Evolutionary conservation across 495 filamentous ascomycete genomes (phyloP), one percentile per base, ranked within the genome.

Genomic region (Penicilliopsis zonata): DNA sequence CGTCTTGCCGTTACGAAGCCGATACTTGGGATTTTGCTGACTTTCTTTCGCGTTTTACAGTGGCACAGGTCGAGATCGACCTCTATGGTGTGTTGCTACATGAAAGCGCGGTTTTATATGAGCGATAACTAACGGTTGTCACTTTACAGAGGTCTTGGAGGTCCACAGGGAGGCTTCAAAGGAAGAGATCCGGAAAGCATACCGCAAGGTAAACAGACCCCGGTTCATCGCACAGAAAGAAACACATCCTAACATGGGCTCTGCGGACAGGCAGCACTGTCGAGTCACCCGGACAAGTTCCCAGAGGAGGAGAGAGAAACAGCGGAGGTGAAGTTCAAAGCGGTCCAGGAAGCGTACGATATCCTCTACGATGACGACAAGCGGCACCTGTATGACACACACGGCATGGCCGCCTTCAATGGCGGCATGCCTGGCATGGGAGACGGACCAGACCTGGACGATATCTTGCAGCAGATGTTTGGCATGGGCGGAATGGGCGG

Each of bases 301-400:
- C 69, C 86, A 42, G 83, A 92, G 59, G 71, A 76, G 16, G 77
- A 88, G 43, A 80, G 90, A 33, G 80, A 70, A 38, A 75, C 74
- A 32, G 85, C 90, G 20, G 88, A 94, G 46, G 67, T 79, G 44
- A 83, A 75, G 38, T 98, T 98, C 72, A 96, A 96, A 59, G 60
- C 72, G 29, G 75, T 94, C 26, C 84, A 80, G 30, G 79, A 90
- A 63, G 90, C 90, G 38, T 98, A 96, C 64, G 90, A 98, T 52
- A 94, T 96, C 49, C 83, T 98, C 28, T 79, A 79, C 57, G 87
- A 98, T 67, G 92, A 95, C 32, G 76, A 95, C 18, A 95, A 92
- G 52, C 79, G 90, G 40, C 69, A 82, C 14, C 54, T 86, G 30
- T 98, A 98, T 57, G 87, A 98, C 49, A 80, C 75, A 21, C 83